Evolutionary conservation across 2,329 filamentous ascomycete species (phyloP), one percentile per base, ranked within the genome.

Genomic region (Stenocarpella maydis): DNA sequence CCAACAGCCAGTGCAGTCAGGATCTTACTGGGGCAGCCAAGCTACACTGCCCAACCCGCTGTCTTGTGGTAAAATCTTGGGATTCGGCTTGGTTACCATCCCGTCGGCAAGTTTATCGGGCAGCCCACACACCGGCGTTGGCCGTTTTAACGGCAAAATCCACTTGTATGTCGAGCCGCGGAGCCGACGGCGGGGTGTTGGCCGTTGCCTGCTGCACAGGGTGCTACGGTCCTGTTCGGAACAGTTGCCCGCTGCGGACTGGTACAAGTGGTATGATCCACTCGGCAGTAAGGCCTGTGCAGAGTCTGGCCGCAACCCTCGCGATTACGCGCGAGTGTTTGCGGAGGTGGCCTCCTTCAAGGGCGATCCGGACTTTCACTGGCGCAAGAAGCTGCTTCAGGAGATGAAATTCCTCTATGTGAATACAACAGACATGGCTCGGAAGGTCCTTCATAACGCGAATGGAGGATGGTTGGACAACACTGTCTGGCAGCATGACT

Each of bases 101-200:
- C 65, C 50, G 4, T 41, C 45, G 2, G 12, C 49, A n/a, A 69
- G 71, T 4, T 61, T 72, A 10, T 61, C 65, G 17, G 69, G 69
- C 39, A 60, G 64, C 24, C 8, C 65, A 3, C 31, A 60, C 24
- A 31, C 54, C 9, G 68, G 65, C 14, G 69, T 69, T 10, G 63
- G 65, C 2, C 68, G 71, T n/a, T 72, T 71, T 49, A 49, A 52
- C 6, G 71, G 71, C 17, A 64, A 47, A 31, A 10, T 69, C 3
- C 66, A 71, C 41, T 14, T 72, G n/a, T 72, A 69, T 34, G 69
- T 72, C 15, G 71, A 67, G 10, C 15, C 63, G 21, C 34, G 47
- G 4, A 61, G 49, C 60, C 71, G 71, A 26, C 65, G 69, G 21
- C 63, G 69, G 5, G 71, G 71, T 5, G 41, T 72, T 8, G 71